Conservation (phyloP, 768 basidiomycete genomes). For the Leucocoprinus birnbaumii region DNA sequence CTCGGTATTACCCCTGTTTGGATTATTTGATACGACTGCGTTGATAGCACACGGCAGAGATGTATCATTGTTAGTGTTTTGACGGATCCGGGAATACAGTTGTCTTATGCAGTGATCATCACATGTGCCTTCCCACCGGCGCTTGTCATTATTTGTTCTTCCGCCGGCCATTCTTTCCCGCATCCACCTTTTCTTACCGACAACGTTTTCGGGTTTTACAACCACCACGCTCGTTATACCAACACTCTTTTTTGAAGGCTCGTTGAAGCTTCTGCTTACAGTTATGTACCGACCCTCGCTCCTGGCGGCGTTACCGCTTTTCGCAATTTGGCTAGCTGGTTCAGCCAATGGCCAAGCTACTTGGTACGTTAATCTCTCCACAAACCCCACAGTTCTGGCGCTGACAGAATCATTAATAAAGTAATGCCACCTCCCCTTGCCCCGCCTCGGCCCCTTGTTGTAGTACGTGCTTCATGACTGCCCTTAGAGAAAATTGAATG, state of each 20-base stretch:
- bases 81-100: neutral
- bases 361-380: neutral
- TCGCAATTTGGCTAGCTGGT: constrained; percentile 8
- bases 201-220: neutral
- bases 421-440: constrained; percentile 43
- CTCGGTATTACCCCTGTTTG: neutral
- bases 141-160: constrained; percentile 1
- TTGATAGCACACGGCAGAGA: neutral
- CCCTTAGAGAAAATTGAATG: neutral
- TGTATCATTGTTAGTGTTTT: neutral
- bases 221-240: neutral
- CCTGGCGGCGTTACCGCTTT: neutral
- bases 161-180: neutral
- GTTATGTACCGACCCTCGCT: neutral
- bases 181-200: neutral
- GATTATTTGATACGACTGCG: neutral
- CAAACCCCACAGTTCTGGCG: neutral
- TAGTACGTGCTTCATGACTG: constrained; percentile 32
- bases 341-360: constrained; percentile 6
- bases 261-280: neutral
- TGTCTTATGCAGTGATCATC: neutral
- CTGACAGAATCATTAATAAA: constrained; percentile 14
- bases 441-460: constrained; percentile 47
- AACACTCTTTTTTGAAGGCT: constrained; percentile 2
- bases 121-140: constrained; percentile 10